phyloP scores from a whole-genome alignment of 106 monocot species.

The Dendrobium nobile region DNA sequence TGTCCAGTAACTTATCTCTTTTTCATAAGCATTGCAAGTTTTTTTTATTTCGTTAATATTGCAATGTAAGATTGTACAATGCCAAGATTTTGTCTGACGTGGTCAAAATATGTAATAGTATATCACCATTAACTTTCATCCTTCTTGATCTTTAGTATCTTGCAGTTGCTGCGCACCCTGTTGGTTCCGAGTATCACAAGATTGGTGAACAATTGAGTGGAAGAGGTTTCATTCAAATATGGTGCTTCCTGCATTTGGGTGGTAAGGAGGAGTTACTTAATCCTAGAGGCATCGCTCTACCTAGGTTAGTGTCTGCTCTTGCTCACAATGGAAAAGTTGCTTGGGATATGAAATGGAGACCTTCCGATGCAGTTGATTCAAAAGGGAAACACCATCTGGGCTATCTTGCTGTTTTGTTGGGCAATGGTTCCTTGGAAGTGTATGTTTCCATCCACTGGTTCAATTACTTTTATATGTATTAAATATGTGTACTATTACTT shows the following conservation, averaged over 20 bases:
- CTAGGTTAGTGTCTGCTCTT: slow-evolving; percentile 60
- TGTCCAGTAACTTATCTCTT: too few relatives aligned
- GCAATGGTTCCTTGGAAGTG: slow-evolving; percentile 93
- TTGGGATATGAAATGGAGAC: slow-evolving; percentile 99
- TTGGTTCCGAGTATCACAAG: slow-evolving; percentile 74
- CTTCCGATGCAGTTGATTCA: slow-evolving; percentile 17
- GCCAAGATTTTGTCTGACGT: not conserved
- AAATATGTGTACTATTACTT: not conserved
- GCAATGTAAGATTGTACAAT: not conserved
- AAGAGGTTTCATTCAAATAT: slow-evolving; percentile 85
- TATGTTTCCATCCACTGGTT: slow-evolving; percentile 23
- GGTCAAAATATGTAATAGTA: not conserved
- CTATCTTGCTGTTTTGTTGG: slow-evolving; percentile 82
- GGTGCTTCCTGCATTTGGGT: slow-evolving; percentile 52
- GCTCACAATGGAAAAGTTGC: slow-evolving; percentile 92
- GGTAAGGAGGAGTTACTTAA: slow-evolving; percentile 20
- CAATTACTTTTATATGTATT: not conserved
- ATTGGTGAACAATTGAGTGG: slow-evolving; percentile 62
- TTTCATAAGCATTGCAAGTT: too few relatives aligned
- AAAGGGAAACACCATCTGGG: slow-evolving; percentile 42
- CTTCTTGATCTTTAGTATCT: slow-evolving; percentile 54
- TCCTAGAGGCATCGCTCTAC: slow-evolving; percentile 30
- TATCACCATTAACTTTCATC: not conserved
- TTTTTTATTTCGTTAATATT: not conserved
- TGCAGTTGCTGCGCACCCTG: slow-evolving; percentile 86